phyloP scores from a whole-genome alignment of 2,329 filamentous ascomycete species.

The Alternaria burnsii region DNA sequence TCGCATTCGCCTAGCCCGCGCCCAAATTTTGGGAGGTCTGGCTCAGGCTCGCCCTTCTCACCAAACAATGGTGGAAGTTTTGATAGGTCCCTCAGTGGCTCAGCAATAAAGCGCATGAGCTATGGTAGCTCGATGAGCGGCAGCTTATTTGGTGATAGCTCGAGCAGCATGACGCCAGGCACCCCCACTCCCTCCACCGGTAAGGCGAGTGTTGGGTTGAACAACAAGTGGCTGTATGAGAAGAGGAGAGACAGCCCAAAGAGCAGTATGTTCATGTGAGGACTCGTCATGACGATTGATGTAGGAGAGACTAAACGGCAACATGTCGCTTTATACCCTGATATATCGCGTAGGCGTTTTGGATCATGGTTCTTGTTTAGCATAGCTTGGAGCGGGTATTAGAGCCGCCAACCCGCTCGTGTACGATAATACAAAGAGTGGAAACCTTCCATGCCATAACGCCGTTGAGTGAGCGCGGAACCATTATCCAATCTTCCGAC shows the following conservation, averaged over 20 bases:
- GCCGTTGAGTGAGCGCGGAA: neutral
- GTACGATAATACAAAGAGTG: constrained; percentile 19
- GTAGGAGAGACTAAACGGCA: constrained; percentile 4
- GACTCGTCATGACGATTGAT: neutral
- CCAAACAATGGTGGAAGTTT: constrained; percentile 62
- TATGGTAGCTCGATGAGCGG: constrained; percentile 61
- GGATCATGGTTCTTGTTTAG: constrained; percentile 1
- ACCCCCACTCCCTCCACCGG: constrained; percentile 70
- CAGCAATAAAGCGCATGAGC: constrained; percentile 66
- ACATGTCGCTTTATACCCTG: constrained; percentile 45
- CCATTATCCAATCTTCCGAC: neutral
- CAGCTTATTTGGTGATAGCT: constrained; percentile 44
- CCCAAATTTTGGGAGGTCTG: constrained; percentile 34
- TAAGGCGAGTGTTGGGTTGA: constrained; percentile 78
- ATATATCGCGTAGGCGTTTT: constrained; percentile 40
- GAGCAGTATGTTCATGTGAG: constrained; percentile 41
- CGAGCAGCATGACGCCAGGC: constrained; percentile 60
- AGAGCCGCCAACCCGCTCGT: neutral
- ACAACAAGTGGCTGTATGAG: constrained; percentile 96
- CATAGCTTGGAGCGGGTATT: constrained; percentile 8
- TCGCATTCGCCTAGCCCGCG: constrained; percentile 65
- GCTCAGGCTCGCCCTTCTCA: constrained; percentile 58
- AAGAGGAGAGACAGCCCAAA: constrained; percentile 68
- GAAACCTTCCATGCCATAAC: constrained; percentile 10
- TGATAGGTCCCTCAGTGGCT: constrained; percentile 69